Conservation (phyloP, 2,329 filamentous ascomycete species). For the Trichoderma simmonsii region DNA sequence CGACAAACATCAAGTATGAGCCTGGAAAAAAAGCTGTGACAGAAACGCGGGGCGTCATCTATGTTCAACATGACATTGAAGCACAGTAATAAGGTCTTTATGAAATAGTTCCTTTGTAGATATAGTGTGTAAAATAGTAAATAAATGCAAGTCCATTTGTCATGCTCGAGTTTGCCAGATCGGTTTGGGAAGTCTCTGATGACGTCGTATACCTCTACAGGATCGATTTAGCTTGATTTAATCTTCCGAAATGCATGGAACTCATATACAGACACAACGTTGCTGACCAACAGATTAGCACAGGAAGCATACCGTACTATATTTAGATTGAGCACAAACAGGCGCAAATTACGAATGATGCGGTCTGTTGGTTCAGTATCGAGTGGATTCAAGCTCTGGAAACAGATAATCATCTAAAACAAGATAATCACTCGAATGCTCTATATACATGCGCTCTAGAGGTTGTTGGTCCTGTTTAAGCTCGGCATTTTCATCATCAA, state of each 20-base stretch:
- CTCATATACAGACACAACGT: neutral
- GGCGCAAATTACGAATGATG: neutral
- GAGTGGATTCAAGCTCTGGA: rapidly evolving
- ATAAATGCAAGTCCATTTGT: neutral
- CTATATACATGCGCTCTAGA: neutral
- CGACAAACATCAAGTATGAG: neutral
- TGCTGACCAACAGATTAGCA: neutral
- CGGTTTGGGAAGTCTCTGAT: neutral
- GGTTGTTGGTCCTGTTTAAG: neutral
- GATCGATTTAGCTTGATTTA: neutral
- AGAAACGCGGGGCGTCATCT: neutral
- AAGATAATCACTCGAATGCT: neutral
- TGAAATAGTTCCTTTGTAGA: neutral
- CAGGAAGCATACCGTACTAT: neutral
- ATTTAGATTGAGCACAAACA: neutral
- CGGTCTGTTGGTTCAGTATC: neutral
- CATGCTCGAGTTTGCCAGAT: neutral
- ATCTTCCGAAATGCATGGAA: neutral
- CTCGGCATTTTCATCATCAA: neutral
- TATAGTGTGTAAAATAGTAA: neutral
- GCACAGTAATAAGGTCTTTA: neutral
- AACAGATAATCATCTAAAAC: too few relatives aligned
- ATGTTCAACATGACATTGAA: neutral
- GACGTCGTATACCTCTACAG: neutral
- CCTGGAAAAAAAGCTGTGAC: neutral